A percentile compares a stretch with the other conserved stretches of the same genome.
Evolutionary conservation across 1,139 yeast species (phyloP).

Genomic region (Maudiozyma humilis): DNA sequence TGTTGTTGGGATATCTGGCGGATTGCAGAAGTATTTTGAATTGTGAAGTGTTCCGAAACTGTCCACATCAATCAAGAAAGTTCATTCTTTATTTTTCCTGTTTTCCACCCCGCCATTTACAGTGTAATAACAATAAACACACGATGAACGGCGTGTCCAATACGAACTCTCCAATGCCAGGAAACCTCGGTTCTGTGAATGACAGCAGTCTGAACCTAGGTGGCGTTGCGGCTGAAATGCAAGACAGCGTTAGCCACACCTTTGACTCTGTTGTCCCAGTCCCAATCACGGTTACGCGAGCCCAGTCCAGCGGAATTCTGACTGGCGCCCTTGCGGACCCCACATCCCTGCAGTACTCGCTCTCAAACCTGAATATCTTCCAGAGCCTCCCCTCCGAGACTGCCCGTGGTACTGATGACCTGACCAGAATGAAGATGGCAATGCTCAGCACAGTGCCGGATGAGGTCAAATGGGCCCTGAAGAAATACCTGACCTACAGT

Average conservation of each 20-base stretch:
- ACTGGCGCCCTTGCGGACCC: conserved; percentile 13
- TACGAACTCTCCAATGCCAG: conserved; percentile 1
- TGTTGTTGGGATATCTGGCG: too few relatives aligned
- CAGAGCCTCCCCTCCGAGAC: conserved; percentile 30
- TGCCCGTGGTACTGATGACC: conserved; percentile 45
- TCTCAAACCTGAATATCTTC: conserved; percentile 28
- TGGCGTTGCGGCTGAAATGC: neutral
- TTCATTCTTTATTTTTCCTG: too few relatives aligned
- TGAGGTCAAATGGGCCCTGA: conserved; percentile 53
- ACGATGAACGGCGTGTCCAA: too few relatives aligned
- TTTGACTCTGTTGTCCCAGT: conserved; percentile 24
- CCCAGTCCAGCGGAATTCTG: conserved; percentile 24
- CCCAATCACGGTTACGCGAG: conserved; percentile 26
- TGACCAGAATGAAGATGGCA: conserved; percentile 51
- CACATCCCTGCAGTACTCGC: conserved; percentile 24
- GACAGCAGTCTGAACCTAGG: neutral
- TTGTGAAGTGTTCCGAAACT: too few relatives aligned
- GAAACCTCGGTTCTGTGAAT: neutral
- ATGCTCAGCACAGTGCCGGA: conserved; percentile 45
- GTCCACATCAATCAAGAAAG: too few relatives aligned
- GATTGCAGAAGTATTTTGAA: too few relatives aligned
- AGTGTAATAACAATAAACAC: too few relatives aligned
- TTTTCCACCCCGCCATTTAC: too few relatives aligned
- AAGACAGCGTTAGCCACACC: conserved; percentile 10
- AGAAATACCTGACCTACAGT: conserved; percentile 32